Conservation (phyloP, 176 grass and related monocot species). For the Aegilops tauschii region DNA sequence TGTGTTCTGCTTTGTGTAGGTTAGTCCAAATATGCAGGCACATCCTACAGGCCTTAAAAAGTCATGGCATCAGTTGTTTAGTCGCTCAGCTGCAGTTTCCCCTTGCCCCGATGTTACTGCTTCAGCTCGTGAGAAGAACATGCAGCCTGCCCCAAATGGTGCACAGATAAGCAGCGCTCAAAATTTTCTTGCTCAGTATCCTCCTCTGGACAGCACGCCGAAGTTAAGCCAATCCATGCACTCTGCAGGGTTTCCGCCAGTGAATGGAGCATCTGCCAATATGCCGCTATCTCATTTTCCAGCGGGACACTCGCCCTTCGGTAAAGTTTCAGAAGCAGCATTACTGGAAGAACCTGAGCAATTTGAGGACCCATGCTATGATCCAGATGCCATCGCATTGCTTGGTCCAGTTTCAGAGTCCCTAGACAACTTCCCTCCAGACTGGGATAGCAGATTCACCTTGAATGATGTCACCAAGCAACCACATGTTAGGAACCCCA, state of each 20-base stretch:
- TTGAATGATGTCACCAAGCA: slow-evolving; percentile 45
- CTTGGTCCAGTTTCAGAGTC: slow-evolving; percentile 84
- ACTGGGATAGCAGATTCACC: slow-evolving; percentile 49
- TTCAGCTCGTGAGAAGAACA: slow-evolving; percentile 34
- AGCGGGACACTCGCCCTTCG: slow-evolving; percentile 47
- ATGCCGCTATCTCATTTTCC: slow-evolving; percentile 35
- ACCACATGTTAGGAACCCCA: slow-evolving; percentile 43
- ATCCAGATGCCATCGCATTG: slow-evolving; percentile 71
- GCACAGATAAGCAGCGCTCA: slow-evolving; percentile 49
- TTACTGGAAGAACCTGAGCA: slow-evolving; percentile 62
- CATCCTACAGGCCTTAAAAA: slow-evolving; percentile 57
- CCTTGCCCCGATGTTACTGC: slow-evolving; percentile 46
- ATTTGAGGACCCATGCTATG: slow-evolving; percentile 94
- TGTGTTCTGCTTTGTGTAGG: slow-evolving; percentile 46
- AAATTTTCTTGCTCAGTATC: slow-evolving; percentile 40
- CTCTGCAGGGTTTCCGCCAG: slow-evolving; percentile 43
- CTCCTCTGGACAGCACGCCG: slow-evolving; percentile 47
- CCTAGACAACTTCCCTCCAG: slow-evolving; percentile 58
- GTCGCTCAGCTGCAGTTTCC: slow-evolving; percentile 62
- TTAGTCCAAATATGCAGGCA: slow-evolving; percentile 62
- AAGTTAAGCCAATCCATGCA: slow-evolving; percentile 39
- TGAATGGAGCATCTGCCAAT: slow-evolving; percentile 27
- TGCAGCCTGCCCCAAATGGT: slow-evolving; percentile 34
- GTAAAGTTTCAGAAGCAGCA: slow-evolving; percentile 42
- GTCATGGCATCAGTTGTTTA: slow-evolving; percentile 87